Base-by-base conservation (phyloP, 148 eudicot genomes). In the Rhododendron griersonianum region DNA sequence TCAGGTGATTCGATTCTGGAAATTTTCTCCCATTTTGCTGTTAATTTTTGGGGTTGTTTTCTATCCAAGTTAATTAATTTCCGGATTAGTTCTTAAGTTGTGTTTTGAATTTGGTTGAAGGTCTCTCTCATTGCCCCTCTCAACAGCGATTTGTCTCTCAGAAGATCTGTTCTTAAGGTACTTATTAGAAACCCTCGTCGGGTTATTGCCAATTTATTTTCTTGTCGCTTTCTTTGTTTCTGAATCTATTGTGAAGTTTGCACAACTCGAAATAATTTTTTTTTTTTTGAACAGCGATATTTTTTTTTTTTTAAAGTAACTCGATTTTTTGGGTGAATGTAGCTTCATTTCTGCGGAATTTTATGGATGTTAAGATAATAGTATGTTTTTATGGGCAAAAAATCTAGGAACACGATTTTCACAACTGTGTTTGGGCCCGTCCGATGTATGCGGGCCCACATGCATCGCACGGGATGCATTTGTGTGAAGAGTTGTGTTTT, bases 91-190 rank as follows among this genome's bases (percentile, higher is more conserved):
- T 33, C 57, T 16, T 33, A 55, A 50, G 11, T 35, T 28, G 9
- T 33, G 30, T 53, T 84, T 55, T 53, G 25, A 51, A 30, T 14
- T 63, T 81, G 83, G 33, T 84, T 88, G 83, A 87, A 94, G 98
- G 91, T 90, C 35, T 84, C 91, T 86, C 87, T 89, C 3, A 53
- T 89, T 74, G 87, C 88, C 78, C 90, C 94, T 55, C 63, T 91
- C 73, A 83, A 91, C 65, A 86, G 86, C 80, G 95, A 94, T 84
- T 80, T 88, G 3, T 89, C 88, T 61, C 84, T 91, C 41, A 87
- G 88, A 78, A 91, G 90, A 90, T 90, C 94, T 35, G 59, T 87
- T 44, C 84, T 91, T 63, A 88, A 93, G 98, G 98, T 94, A 86
- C 44, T 53, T 53, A 53, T 37, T 28, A 9, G n/a, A 18, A 57